Base-by-base conservation (phyloP, 352 stramenopile species). In the Plasmopara halstedii region DNA sequence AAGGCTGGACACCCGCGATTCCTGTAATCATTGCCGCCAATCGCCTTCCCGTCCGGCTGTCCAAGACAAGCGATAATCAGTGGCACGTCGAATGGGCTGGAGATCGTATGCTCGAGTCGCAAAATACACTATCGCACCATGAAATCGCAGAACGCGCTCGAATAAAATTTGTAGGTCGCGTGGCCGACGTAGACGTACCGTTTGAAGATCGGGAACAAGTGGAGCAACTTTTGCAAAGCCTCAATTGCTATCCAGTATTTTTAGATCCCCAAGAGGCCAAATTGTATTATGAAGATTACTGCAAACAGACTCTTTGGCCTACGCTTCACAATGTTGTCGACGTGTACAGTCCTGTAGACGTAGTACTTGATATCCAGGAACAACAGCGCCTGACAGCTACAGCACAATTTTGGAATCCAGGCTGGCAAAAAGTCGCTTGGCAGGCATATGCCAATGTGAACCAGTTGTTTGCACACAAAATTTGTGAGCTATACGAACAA, bases 271-370 rank as follows among this genome's bases (percentile, higher is more conserved):
- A 81, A 4, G 74, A 85, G 35, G 75, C 73, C 7, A 75, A 75
- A 42, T 47, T 85, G 4, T 85, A 82, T 50, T 90, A 86, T 38
- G 89, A 97, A 66, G 84, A 88, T 37, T 98, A 97, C 67, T 98
- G 95, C 73, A 98, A 98, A 67, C 85, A 95, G 47, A 85, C 97
- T 7, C 80, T 99, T 10, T 98, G 95, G 95, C 93, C 94, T 6
- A 87, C 96, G 23, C 93, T 99, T 56, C 95, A 99, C 69, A 97
- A 98, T 64, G 86, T 98, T 6, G 79, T 97, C 19, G 95, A 97
- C 48, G 66, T 88, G 9, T 90, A 90, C 59, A 83, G 65, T 40
- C 70, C 79, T 6, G 65, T 85, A n/a, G 73, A 88, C 23, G 73
- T 87, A 8, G 58, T 87, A 4, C 33, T 80, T 2, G 69, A 74